A percentile compares a stretch with the other conserved stretches of the same genome.
These are phyloP conservation scores for Globisporangium lucens DNA, from an alignment of 352 stramenopile species.

Conservation along the genomic window DNA sequence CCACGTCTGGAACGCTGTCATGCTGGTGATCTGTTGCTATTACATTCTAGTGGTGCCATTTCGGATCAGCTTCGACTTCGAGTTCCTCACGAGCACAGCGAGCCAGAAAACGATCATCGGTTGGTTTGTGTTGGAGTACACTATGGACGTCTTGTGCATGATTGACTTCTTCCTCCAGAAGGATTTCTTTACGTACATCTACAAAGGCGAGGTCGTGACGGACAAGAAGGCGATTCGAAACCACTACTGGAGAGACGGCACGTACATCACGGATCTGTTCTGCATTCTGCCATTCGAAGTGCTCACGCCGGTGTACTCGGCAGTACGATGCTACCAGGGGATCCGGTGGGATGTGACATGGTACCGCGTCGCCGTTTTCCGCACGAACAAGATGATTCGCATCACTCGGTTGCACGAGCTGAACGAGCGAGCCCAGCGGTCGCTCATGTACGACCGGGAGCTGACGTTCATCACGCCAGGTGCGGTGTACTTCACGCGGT, in stretches of 20 bases:
- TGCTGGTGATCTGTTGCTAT: slow-evolving; percentile 31
- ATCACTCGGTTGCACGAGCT: slow-evolving; percentile 20
- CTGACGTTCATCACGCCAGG: slow-evolving; percentile 11
- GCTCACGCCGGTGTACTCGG: slow-evolving; percentile 13
- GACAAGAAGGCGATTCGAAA: slow-evolving; percentile 22
- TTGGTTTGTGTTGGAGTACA: slow-evolving; percentile 40
- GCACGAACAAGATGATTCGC: slow-evolving; percentile 23
- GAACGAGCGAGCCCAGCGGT: slow-evolving; percentile 17
- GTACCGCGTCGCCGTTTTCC: slow-evolving; percentile 20
- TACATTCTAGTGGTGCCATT: slow-evolving; percentile 33
- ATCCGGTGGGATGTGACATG: slow-evolving; percentile 11
- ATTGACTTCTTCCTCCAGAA: slow-evolving; percentile 33
- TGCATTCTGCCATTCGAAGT: slow-evolving; percentile 30
- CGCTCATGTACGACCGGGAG: slow-evolving; percentile 22
- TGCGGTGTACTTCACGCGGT: slow-evolving; percentile 18
- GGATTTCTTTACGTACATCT: slow-evolving; percentile 30
- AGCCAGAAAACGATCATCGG: slow-evolving; percentile 8
- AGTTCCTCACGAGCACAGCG: slow-evolving; percentile 17
- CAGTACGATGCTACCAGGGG: background rate
- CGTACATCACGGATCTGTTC: slow-evolving; percentile 29
- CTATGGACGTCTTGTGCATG: slow-evolving; percentile 30
- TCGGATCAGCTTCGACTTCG: slow-evolving; percentile 27
- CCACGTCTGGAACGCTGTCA: slow-evolving; percentile 23
- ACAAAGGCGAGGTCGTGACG: slow-evolving; percentile 30
- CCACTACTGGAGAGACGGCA: slow-evolving; percentile 33